Conservation (phyloP, 257 asterid genomes). For the Agastache rugosa region DNA sequence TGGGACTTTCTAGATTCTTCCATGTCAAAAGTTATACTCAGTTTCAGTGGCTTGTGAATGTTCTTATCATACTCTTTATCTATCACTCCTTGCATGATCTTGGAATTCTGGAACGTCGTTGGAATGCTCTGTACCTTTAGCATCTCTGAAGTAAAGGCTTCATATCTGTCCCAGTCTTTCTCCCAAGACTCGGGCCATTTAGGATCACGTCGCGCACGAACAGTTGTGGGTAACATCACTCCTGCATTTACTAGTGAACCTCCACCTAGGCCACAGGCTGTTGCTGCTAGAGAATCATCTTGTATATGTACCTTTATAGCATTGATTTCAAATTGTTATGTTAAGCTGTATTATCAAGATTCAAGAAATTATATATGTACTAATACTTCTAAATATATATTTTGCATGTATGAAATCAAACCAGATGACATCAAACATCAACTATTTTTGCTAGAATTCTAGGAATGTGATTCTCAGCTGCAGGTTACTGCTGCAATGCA, state of each 20-base stretch:
- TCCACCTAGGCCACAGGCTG: slow-evolving; percentile 65
- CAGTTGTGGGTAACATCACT: slow-evolving; percentile 51
- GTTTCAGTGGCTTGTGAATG: slow-evolving; percentile 38
- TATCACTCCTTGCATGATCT: slow-evolving; percentile 45
- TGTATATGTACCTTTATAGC: slow-evolving; percentile 40
- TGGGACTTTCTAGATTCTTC: slow-evolving; percentile 36
- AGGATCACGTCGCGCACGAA: slow-evolving; percentile 47
- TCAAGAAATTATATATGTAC: neutral
- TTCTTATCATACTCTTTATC: slow-evolving; percentile 33
- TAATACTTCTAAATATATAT: too few species aligned
- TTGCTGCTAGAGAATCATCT: slow-evolving; percentile 55
- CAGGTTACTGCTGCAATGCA: neutral
- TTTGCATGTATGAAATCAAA: neutral
- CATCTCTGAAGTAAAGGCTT: slow-evolving; percentile 55
- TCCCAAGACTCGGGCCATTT: slow-evolving; percentile 67
- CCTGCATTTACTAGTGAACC: slow-evolving; percentile 69
- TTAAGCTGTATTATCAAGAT: neutral
- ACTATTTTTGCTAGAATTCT: neutral
- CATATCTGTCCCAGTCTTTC: slow-evolving; percentile 57
- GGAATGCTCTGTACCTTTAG: slow-evolving; percentile 50
- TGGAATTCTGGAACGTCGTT: slow-evolving; percentile 44
- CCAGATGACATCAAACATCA: neutral
- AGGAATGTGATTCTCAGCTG: neutral
- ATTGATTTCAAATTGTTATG: neutral
- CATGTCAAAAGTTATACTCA: slow-evolving; percentile 48